These are phyloP conservation scores for Plasmodium adleri DNA, from an alignment of 169 alveolate genomes.

Conservation along the genomic window DNA sequence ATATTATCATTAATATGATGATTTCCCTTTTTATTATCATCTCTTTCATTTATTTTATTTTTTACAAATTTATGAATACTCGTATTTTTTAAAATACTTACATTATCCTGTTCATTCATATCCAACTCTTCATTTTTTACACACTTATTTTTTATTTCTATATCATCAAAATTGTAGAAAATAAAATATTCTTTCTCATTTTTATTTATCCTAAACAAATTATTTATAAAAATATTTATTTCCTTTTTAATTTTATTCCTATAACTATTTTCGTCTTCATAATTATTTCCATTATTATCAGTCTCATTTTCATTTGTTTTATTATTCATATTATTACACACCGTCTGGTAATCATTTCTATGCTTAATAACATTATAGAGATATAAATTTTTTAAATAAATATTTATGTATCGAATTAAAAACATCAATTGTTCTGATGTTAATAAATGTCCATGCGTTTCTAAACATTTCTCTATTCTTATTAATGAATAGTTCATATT, in stretches of 20 bases:
- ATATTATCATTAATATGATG: too few species aligned
- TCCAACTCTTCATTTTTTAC: neutral
- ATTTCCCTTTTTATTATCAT: too few species aligned
- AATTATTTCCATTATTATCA: neutral
- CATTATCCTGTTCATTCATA: too few species aligned
- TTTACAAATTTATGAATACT: too few species aligned
- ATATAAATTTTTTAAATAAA: conserved; percentile 40
- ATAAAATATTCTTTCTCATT: conserved; percentile 61
- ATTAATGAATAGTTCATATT: conserved; percentile 44
- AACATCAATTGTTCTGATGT: conserved; percentile 59
- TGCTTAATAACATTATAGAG: conserved; percentile 36
- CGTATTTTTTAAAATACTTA: too few species aligned
- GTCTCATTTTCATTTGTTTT: neutral
- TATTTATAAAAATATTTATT: conserved; percentile 30
- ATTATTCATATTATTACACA: too few species aligned
- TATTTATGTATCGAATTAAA: conserved; percentile 47
- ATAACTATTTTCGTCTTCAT: neutral
- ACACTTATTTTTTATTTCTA: conserved; percentile 21
- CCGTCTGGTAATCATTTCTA: conserved; percentile 12
- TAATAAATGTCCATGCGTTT: conserved; percentile 20
- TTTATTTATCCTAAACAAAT: conserved; percentile 61
- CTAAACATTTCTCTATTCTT: conserved; percentile 20
- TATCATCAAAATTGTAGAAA: conserved; percentile 55
- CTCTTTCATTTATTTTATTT: too few species aligned
- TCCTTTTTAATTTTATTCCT: conserved; percentile 11